A percentile compares a stretch with the other conserved stretches of the same genome.
Evolutionary conservation across 208 protist species (phyloP).

Genomic region (Jaenimonas drosophilae): DNA sequence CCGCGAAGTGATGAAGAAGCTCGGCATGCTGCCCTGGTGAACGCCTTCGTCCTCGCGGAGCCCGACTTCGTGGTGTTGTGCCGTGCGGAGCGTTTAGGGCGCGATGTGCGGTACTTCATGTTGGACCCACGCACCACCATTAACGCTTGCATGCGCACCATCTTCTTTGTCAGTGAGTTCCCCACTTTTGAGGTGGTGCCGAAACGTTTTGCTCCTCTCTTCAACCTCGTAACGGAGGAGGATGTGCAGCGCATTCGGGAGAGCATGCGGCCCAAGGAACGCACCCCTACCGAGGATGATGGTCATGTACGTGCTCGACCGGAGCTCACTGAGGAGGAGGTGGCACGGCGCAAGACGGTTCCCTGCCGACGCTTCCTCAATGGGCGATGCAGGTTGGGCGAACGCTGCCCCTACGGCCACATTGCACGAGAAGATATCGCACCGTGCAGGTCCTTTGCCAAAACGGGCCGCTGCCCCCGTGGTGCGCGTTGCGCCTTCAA

Average conservation of each 20-base stretch:
- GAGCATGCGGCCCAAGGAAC: conserved; percentile 40
- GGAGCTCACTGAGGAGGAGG: conserved; percentile 14
- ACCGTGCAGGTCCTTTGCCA: conserved; percentile 45
- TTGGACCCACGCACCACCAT: conserved; percentile 44
- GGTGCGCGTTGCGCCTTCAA: conserved; percentile 61
- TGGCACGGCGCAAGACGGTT: conserved; percentile 27
- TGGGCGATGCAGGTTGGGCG: conserved; percentile 28
- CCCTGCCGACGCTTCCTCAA: conserved; percentile 63
- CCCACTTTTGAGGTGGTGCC: conserved; percentile 70
- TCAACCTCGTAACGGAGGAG: conserved; percentile 53
- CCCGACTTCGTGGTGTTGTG: conserved; percentile 35
- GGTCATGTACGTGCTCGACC: no score
- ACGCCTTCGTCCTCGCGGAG: conserved; percentile 23
- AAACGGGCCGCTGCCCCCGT: conserved; percentile 40
- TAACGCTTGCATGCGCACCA: conserved; percentile 54
- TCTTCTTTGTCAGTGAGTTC: conserved; percentile 87
- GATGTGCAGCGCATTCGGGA: conserved; percentile 61
- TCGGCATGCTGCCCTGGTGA: conserved; percentile 11
- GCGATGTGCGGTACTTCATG: conserved; percentile 44
- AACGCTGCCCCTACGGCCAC: conserved; percentile 73
- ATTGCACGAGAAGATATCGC: conserved; percentile 52
- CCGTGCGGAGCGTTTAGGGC: conserved; percentile 61
- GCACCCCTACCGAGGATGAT: conserved; percentile 4
- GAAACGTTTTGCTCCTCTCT: conserved; percentile 14
- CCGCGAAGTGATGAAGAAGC: conserved; percentile 10